Conservation (phyloP, 805 yeast genomes). For the Helenozyma baotianmanensis region DNA sequence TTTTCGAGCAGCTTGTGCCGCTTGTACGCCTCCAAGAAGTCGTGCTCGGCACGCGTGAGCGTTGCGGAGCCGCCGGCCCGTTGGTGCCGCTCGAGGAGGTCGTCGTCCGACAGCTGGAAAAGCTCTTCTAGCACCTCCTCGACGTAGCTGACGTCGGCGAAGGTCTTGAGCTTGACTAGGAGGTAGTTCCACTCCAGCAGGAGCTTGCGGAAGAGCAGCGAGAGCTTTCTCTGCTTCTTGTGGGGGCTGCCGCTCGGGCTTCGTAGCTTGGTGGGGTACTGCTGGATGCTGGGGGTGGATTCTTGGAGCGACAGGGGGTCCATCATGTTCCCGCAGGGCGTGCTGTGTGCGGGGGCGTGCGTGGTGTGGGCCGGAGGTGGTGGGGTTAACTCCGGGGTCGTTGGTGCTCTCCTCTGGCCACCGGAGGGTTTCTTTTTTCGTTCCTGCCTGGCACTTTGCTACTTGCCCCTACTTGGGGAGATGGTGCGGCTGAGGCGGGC, state of each 20-base stretch:
- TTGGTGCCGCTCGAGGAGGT: constrained; percentile 22
- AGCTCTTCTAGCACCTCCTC: constrained; percentile 49
- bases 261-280: neutral
- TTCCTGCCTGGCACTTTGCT: too few species aligned
- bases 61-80: constrained; percentile 14
- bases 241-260: neutral
- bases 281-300: constrained; percentile 5
- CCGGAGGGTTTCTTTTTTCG: too few species aligned
- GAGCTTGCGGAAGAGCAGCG: constrained; percentile 33
- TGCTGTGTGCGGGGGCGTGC: too few species aligned
- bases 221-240: constrained; percentile 14
- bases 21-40: constrained; percentile 29
- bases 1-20: constrained; percentile 29
- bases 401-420: too few species aligned
- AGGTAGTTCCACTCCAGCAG: constrained; percentile 35
- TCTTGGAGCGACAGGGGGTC: constrained; percentile 10
- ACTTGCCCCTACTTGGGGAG: too few species aligned
- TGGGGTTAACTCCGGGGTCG: too few species aligned
- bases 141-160: constrained; percentile 47
- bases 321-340: too few species aligned
- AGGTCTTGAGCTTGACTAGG: constrained; percentile 28
- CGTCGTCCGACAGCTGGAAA: constrained; percentile 40
- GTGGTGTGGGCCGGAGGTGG: too few species aligned
- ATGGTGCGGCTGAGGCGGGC: too few species aligned
- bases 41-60: constrained; percentile 23